Conservation (phyloP, 768 basidiomycete species). For the Thelephora aurantiotincta region DNA sequence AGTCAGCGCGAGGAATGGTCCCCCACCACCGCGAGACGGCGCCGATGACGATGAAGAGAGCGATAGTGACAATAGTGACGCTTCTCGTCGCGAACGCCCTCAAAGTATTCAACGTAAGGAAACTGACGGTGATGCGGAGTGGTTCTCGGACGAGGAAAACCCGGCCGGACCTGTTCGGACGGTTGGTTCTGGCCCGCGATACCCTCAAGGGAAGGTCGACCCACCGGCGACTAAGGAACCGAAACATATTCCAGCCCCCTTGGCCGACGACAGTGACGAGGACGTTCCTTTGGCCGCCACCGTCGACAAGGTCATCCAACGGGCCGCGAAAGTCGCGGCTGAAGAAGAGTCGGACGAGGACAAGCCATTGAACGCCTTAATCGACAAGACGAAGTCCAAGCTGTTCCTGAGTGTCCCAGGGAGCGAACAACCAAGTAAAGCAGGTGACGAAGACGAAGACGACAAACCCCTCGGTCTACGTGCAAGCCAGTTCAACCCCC, state of each 20-base stretch:
- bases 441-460: slow-evolving; percentile 32
- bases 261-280: slow-evolving; percentile 56
- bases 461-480: slow-evolving; percentile 63
- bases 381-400: slow-evolving; percentile 31
- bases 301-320: slow-evolving; percentile 37
- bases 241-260: slow-evolving; percentile 6
- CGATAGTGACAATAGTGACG: slow-evolving; percentile 37
- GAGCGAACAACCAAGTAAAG: slow-evolving; percentile 18
- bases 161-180: slow-evolving; percentile 32
- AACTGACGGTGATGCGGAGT: slow-evolving; percentile 4
- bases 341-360: slow-evolving; percentile 55
- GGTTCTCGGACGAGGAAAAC: slow-evolving; percentile 45
- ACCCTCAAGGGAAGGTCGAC: slow-evolving; percentile 14
- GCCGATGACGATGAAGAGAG: slow-evolving; percentile 34
- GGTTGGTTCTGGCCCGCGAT: slow-evolving; percentile 44
- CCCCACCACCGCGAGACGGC: slow-evolving; percentile 16
- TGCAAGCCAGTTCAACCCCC: slow-evolving; percentile 15
- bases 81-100: slow-evolving; percentile 1
- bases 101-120: slow-evolving; percentile 5
- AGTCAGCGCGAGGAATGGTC: slow-evolving; percentile 15
- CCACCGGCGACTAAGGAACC: slow-evolving; percentile 8
- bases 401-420: slow-evolving; percentile 14
- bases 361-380: slow-evolving; percentile 48
- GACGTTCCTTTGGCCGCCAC: slow-evolving; percentile 65
- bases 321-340: slow-evolving; percentile 19